Evolutionary conservation across 371 early-diverging fungal species (phyloP).

Genomic region (Mortierella sp.): DNA sequence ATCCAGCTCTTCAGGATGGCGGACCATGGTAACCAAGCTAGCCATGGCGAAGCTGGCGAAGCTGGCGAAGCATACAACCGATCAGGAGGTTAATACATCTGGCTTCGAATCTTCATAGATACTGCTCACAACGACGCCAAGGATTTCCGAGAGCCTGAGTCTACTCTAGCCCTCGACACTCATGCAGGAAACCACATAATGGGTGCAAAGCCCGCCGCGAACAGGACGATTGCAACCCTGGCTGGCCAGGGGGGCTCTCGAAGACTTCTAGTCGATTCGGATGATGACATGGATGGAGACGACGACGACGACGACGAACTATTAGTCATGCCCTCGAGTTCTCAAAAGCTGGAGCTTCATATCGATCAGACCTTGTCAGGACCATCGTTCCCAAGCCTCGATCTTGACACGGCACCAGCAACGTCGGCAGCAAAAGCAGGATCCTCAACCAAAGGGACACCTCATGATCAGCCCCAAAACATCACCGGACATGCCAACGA

Average conservation of each 20-base stretch:
- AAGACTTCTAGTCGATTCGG: slow-evolving; percentile 37
- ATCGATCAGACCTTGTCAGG: slow-evolving; percentile 20
- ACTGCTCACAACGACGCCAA: too few species aligned
- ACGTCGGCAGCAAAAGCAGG: not conserved
- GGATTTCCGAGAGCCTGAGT: slow-evolving; percentile 6
- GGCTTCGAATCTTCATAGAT: too few species aligned
- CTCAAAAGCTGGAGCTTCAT: slow-evolving; percentile 27
- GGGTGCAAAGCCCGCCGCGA: not conserved
- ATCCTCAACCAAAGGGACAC: not conserved
- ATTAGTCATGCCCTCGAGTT: slow-evolving; percentile 22
- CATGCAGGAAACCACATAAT: not conserved
- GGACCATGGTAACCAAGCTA: too few species aligned
- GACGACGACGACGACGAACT: slow-evolving; percentile 35
- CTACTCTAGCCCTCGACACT: slow-evolving; percentile 4
- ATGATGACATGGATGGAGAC: slow-evolving; percentile 48
- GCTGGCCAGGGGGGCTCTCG: not conserved
- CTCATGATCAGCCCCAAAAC: not conserved
- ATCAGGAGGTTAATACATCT: too few species aligned
- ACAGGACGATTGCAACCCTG: not conserved
- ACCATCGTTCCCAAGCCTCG: not conserved
- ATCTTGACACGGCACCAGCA: not conserved
- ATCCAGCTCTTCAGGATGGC: too few species aligned
- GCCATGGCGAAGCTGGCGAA: too few species aligned
- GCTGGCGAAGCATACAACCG: too few species aligned
- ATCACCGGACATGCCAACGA: slow-evolving; percentile 1